Base-by-base conservation (phyloP, 2,329 filamentous ascomycete genomes). In the Cryphonectria carpinicola region DNA sequence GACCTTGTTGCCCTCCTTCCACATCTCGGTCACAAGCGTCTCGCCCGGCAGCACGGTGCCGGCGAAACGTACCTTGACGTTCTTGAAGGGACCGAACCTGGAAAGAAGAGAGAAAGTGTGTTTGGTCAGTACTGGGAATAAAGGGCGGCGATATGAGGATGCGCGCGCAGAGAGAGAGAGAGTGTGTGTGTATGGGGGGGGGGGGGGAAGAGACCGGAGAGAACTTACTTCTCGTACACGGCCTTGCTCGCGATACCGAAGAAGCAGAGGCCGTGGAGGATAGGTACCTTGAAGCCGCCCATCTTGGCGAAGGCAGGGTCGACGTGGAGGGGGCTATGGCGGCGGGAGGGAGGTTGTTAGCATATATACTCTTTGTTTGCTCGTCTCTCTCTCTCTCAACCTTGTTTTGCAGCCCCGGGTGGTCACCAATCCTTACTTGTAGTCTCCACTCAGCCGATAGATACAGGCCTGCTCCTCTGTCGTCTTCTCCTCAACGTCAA, bases 181-280 rank as follows among this genome's bases (percentile, higher is more conserved):
- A 39, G 10, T 32, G 32, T 32, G 32, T 32, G 32, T 32, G 32
- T 32, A 3, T 32, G 32, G 28, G 28, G 3, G 32, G 3, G 32
- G 3, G 32, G 3, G 32, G 3, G 32, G 11, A 39, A 39, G 37
- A 39, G 37, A 11, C 32, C 32, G 10, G 37, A 39, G 37, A 19
- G 37, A 58, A 65, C 77, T 43, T 73, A 79, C 74, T 86, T 91
- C 82, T 94, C 88, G 80, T 95, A 92, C 54, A 99, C 90, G 72
- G 95, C 94, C 87, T 97, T 98, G 74, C 92, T 93, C 22, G 93
- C 91, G 75, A 98, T 89, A 76, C 96, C 96, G 78, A 99, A 95
- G 80, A 91, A 96, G 88, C 94, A 97, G 52, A 99, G 89, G n/a
- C 96, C 96, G 84, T 99, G 96, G 68, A 99, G 86, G 79, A 99